Conservation (phyloP, 2,329 filamentous ascomycete species). For the Aspergillus hiratsukae region DNA sequence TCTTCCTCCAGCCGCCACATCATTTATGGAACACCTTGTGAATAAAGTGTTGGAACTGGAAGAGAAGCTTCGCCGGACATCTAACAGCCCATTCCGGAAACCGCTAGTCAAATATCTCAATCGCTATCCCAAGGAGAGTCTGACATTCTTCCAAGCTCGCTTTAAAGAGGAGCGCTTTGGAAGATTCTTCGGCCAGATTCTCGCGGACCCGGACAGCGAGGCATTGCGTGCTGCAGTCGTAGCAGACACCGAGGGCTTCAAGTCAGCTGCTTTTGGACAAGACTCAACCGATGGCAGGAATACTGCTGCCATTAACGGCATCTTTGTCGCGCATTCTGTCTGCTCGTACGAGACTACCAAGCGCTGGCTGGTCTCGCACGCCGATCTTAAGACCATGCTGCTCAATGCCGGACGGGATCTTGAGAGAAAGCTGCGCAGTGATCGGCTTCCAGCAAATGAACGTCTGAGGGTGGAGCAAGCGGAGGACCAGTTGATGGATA, state of each 20-base stretch:
- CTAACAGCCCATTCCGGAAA: slow-evolving; percentile 84
- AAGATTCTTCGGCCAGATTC: slow-evolving; percentile 82
- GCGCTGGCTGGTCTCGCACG: slow-evolving; percentile 60
- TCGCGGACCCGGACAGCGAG: slow-evolving; percentile 69
- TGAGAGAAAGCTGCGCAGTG: slow-evolving; percentile 66
- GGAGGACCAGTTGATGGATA: slow-evolving; percentile 77
- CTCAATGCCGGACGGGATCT: slow-evolving; percentile 69
- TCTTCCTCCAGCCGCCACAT: slow-evolving; percentile 82
- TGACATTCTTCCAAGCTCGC: slow-evolving; percentile 71
- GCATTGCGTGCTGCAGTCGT: slow-evolving; percentile 70
- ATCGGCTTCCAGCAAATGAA: slow-evolving; percentile 65
- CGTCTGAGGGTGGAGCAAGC: slow-evolving; percentile 85
- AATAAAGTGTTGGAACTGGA: slow-evolving; percentile 89
- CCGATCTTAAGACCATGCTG: slow-evolving; percentile 55
- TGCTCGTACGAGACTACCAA: slow-evolving; percentile 61
- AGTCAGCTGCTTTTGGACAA: slow-evolving; percentile 60
- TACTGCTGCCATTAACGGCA: slow-evolving; percentile 76
- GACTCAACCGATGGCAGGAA: slow-evolving; percentile 65
- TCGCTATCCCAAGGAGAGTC: slow-evolving; percentile 83
- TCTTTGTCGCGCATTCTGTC: slow-evolving; percentile 79
- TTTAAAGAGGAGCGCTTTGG: slow-evolving; percentile 84
- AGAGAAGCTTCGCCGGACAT: slow-evolving; percentile 75
- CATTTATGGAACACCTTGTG: slow-evolving; percentile 86
- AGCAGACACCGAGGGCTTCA: slow-evolving; percentile 67
- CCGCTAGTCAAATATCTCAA: slow-evolving; percentile 92